Evolutionary conservation across 2,329 filamentous ascomycete genomes (phyloP), one percentile per base, ranked within the genome.

Genomic region (Westerdykella sp.): DNA sequence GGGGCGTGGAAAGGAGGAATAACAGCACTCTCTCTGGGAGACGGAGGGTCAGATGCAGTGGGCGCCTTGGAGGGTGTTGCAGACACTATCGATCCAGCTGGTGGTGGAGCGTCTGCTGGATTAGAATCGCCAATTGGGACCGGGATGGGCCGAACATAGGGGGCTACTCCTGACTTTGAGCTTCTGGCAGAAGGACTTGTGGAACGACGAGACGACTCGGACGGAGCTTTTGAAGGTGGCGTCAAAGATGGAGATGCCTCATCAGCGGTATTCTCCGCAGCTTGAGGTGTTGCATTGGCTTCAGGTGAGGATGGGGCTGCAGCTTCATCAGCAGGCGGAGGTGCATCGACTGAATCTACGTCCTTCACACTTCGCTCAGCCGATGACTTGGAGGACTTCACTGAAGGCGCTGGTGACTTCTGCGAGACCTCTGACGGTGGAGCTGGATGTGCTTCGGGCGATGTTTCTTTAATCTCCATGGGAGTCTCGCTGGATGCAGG

Each of bases 21-120:
- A 45, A 58, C 49, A 13, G 51, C 55, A 40, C 55, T 59, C 28
- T 60, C 58, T 6, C 40, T 51, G 3, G 52, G 50, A n/a, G 48
- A 37, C 6, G 43, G 48, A 15, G 16, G 36, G n/a, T 21, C 4
- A 15, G 21, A 6, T 14, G 36, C 5, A 14, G 36, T 21, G 6
- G 36, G 22, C 7, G 16, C 13, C 4, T 21, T 35, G 36, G 36
- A 35, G 32, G 16, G 32, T 14, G 32, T 14, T 35, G 32, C n/a
- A 30, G 39, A 35, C 28, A n/a, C n/a, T 6, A 10, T 23, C 30
- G 21, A 15, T 25, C 34, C 16, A n/a, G 22, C 12, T 9, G 32
- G 41, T 13, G 42, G 18, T 14, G 39, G 63, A 12, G 21, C 25
- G 7, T 39, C 32, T 6, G 32, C 6, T 15, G 32, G 7, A 35